Evolutionary conservation across 2,329 filamentous ascomycete species (phyloP).

Genomic region (Microsporum ferrugineum): DNA sequence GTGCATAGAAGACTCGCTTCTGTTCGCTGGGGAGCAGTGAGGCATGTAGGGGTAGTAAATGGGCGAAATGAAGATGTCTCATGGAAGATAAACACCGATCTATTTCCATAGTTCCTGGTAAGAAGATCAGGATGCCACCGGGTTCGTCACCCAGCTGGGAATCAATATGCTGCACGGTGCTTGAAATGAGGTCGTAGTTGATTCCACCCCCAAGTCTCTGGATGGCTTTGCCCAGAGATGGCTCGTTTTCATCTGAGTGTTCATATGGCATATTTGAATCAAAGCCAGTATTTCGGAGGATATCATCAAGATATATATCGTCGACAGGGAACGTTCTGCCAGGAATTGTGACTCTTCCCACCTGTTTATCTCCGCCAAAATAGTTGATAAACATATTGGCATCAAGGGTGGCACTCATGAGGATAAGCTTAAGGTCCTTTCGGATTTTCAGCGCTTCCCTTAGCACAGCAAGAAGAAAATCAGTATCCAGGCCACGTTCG

Average conservation of each 20-base stretch:
- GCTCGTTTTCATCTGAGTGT: conserved; percentile 33
- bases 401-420: conserved; percentile 96
- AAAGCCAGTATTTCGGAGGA: conserved; percentile 69
- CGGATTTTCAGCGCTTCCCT: conserved; percentile 65
- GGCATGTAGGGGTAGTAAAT: conserved; percentile 81
- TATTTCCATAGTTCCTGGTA: conserved; percentile 87
- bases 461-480: conserved; percentile 80
- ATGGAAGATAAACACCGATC: conserved; percentile 64
- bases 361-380: conserved; percentile 58
- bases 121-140: conserved; percentile 88
- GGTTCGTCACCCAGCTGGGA: conserved; percentile 58
- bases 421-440: conserved; percentile 72
- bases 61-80: conserved; percentile 51
- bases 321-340: conserved; percentile 83
- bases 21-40: conserved; percentile 84
- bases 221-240: conserved; percentile 53
- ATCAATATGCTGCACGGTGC: conserved; percentile 73
- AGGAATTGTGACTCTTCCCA: conserved; percentile 74
- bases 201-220: conserved; percentile 68
- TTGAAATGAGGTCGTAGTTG: conserved; percentile 77
- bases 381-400: conserved; percentile 75
- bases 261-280: conserved; percentile 21
- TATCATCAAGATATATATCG: conserved; percentile 82
- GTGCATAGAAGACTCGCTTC: conserved; percentile 65
- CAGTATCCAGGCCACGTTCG: conserved; percentile 86